Evolutionary conservation across 2,329 filamentous ascomycete species (phyloP), one percentile per base, ranked within the genome.

Genomic region (Cladosporium halotolerans): DNA sequence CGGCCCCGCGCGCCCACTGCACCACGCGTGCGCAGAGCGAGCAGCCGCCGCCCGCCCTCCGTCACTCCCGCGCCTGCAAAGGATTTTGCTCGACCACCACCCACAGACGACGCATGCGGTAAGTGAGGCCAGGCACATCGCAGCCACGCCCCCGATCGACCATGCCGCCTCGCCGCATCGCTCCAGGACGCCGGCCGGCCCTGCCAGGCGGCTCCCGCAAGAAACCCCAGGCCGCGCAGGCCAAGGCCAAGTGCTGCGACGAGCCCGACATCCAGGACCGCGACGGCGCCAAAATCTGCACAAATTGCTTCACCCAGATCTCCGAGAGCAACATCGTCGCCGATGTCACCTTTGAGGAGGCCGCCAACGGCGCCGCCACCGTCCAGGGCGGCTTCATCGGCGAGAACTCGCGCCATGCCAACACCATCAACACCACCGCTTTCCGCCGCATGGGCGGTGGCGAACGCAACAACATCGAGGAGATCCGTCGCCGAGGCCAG

Each of bases 271-370:
- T 63, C 50, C 50, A 55, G 39, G 63, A 64, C 33, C 67, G 68
- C 39, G 61, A 63, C 46, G 70, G 68, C 51, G 59, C 74, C 56
- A 73, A 75, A 58, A 77, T 88, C 60, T 97, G 93, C 72, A 82
- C 84, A 57, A 86, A 82, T 44, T 97, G 93, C 70, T 92, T 90
- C 78, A 85, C 83, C 56, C 83, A 96, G 60, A 82, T 92, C 53
- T 85, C 88, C 62, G 87, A 95, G 66, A 85, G 83, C 67, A 90
- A 95, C 65, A 96, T 97, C 58, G 91, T 96, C 55, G 82, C 89
- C 45, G 93, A 99, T 69, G 82, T 97, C 57, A 85, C 85, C 18
- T 99, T 97, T 66, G 90, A 90, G 59, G 92, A 99, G 74, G 86
- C 83, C 28, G 83, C 88, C 0, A 84, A 83, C 33, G 93, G 93